These are phyloP conservation scores for Zygoascus tannicola DNA, from an alignment of 805 yeast genomes.

Conservation along the genomic window DNA sequence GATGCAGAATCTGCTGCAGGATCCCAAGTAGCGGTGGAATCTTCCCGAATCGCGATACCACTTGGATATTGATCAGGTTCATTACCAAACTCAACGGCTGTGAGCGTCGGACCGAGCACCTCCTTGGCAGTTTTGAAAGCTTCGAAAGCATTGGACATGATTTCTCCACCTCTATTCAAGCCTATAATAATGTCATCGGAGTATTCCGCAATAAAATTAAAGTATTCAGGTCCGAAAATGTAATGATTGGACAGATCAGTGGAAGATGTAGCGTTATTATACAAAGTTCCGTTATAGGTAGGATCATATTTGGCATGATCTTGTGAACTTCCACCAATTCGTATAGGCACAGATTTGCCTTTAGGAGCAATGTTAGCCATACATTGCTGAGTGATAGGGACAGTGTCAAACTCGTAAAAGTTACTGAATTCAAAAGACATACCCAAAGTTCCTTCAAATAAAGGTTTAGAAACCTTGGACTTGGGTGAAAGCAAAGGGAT, in stretches of 20 bases:
- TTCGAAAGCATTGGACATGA: background rate
- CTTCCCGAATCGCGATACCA: background rate
- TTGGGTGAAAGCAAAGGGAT: background rate
- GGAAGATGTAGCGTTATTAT: background rate
- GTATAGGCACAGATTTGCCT: background rate
- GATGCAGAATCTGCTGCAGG: background rate
- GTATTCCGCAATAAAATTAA: background rate
- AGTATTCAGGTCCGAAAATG: background rate
- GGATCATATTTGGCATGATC: background rate
- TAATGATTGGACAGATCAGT: background rate
- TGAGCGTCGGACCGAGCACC: background rate
- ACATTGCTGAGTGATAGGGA: background rate
- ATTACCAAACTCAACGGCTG: background rate
- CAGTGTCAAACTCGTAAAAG: background rate
- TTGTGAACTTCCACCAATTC: background rate
- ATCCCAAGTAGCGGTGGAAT: background rate
- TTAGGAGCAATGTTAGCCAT: background rate
- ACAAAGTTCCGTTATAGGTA: background rate
- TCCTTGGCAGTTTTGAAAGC: background rate
- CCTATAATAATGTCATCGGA: background rate
- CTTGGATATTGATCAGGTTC: conserved; percentile 2
- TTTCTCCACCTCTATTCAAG: background rate
- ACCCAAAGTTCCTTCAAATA: background rate
- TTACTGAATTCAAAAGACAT: background rate
- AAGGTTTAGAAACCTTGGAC: background rate